A percentile compares a stretch with the other conserved stretches of the same genome.
These are phyloP conservation scores for Sugiyamaella xylanicola DNA, from an alignment of 1,139 yeast species.

Conservation along the genomic window DNA sequence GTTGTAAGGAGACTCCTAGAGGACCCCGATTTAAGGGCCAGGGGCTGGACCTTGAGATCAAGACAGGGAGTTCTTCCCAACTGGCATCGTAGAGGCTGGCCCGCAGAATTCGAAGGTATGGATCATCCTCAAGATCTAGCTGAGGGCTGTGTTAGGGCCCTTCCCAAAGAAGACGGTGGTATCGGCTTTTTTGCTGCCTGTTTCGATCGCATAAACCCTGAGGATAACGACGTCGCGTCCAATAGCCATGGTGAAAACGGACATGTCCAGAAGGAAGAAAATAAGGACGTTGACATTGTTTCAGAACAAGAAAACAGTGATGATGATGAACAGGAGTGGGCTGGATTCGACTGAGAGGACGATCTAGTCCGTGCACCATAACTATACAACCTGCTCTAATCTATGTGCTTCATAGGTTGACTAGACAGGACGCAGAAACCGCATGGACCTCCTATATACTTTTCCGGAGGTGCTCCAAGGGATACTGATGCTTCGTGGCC, in stretches of 20 bases:
- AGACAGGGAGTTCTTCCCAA: constrained; percentile 67
- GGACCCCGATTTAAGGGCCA: constrained; percentile 58
- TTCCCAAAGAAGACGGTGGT: constrained; percentile 91
- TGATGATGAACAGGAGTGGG: too few relatives aligned
- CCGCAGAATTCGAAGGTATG: constrained; percentile 62
- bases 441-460: too few relatives aligned
- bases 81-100: constrained; percentile 86
- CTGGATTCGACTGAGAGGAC: constrained; percentile 37
- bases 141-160: constrained; percentile 81
- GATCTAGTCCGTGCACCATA: too few relatives aligned
- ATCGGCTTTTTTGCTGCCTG: constrained; percentile 96
- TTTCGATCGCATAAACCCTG: constrained; percentile 48
- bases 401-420: too few relatives aligned
- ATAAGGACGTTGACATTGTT: too few relatives aligned
- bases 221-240: background rate
- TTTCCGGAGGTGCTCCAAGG: too few relatives aligned
- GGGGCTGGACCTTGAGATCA: constrained; percentile 76
- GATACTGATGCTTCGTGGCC: too few relatives aligned
- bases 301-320: too few relatives aligned
- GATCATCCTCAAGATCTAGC: constrained; percentile 59
- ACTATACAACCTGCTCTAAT: too few relatives aligned
- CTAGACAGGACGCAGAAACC: too few relatives aligned
- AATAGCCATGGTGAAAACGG: background rate
- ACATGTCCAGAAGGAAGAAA: constrained; percentile 19
- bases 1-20: constrained; percentile 77